Conservation (phyloP, 352 stramenopile genomes). For the Pythium sp. region DNA sequence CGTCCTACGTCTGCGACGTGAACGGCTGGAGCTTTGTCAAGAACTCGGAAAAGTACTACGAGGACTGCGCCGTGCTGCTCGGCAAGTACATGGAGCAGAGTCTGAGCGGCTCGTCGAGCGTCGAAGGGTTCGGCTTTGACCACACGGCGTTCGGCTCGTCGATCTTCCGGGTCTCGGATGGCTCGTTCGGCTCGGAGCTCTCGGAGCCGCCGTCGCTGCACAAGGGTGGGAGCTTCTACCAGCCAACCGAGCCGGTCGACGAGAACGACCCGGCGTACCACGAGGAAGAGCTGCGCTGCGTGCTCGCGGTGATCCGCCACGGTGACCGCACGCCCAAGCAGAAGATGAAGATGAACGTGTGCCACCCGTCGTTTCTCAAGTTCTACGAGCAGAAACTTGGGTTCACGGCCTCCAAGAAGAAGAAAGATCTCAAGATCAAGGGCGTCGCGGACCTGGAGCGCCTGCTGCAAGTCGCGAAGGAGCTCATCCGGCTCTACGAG, state of each 20-base stretch:
- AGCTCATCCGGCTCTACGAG: constrained; percentile 70
- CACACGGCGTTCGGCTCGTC: constrained; percentile 55
- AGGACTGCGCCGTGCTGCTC: constrained; percentile 96
- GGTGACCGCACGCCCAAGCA: constrained; percentile 99
- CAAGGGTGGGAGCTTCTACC: constrained; percentile 16
- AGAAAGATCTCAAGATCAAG: constrained; percentile 88
- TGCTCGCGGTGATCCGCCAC: constrained; percentile 98
- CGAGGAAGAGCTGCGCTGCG: constrained; percentile 97
- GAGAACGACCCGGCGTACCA: constrained; percentile 32
- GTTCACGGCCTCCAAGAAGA: constrained; percentile 30
- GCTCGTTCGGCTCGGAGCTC: constrained; percentile 43
- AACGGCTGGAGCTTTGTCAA: constrained; percentile 99
- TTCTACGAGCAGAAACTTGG: constrained; percentile 68
- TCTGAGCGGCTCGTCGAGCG: constrained; percentile 27
- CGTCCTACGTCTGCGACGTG: constrained; percentile 98
- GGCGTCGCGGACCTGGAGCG: constrained; percentile 75
- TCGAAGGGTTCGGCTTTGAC: constrained; percentile 49
- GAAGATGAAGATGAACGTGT: constrained; percentile 98
- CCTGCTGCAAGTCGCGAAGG: constrained; percentile 73
- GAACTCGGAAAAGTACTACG: constrained; percentile 99
- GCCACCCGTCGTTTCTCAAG: constrained; percentile 86
- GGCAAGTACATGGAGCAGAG: constrained; percentile 74
- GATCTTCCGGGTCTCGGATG: constrained; percentile 57
- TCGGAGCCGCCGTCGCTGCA: constrained; percentile 50
- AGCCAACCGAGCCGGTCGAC: constrained; percentile 18